A percentile compares a stretch with the other conserved stretches of the same genome.
These are phyloP conservation scores for Linderina pennispora DNA, from an alignment of 192 early-diverging fungal species.

Conservation along the genomic window DNA sequence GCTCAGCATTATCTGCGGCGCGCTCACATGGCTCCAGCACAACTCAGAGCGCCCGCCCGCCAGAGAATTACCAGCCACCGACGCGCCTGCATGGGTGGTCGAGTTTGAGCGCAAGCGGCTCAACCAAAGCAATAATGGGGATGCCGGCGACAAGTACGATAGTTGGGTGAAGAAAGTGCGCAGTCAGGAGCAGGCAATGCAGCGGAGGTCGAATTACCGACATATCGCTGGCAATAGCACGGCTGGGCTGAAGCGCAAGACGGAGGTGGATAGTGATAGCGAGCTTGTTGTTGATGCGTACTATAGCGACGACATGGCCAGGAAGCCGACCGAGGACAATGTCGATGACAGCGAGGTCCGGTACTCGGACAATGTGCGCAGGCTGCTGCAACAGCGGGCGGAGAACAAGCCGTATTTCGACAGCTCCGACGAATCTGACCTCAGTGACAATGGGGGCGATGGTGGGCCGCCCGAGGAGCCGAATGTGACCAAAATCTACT, in stretches of 20 bases:
- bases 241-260: slow-evolving; percentile 1
- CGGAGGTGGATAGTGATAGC: slow-evolving; percentile 29
- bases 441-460: slow-evolving; percentile 15
- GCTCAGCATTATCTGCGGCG: slow-evolving; percentile 79
- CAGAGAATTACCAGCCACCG: too few species aligned
- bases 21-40: slow-evolving; percentile 75
- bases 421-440: slow-evolving; percentile 13
- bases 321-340: slow-evolving; percentile 1
- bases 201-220: background rate
- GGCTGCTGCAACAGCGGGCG: slow-evolving; percentile 45
- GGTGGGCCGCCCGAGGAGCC: slow-evolving; percentile 47
- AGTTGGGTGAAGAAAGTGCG: slow-evolving; percentile 26
- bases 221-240: background rate
- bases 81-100: slow-evolving; percentile 48
- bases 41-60: slow-evolving; percentile 23
- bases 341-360: slow-evolving; percentile 33
- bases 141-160: slow-evolving; percentile 10
- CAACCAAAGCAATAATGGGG: slow-evolving; percentile 2
- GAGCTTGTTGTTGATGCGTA: slow-evolving; percentile 58
- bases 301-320: slow-evolving; percentile 48
- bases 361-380: slow-evolving; percentile 51
- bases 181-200: slow-evolving; percentile 14
- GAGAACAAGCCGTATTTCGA: slow-evolving; percentile 3
- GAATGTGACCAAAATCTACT: slow-evolving; percentile 46
- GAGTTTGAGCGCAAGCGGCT: slow-evolving; percentile 9